Conservation (phyloP, 768 basidiomycete genomes). For the Rhodotorula diobovata region DNA sequence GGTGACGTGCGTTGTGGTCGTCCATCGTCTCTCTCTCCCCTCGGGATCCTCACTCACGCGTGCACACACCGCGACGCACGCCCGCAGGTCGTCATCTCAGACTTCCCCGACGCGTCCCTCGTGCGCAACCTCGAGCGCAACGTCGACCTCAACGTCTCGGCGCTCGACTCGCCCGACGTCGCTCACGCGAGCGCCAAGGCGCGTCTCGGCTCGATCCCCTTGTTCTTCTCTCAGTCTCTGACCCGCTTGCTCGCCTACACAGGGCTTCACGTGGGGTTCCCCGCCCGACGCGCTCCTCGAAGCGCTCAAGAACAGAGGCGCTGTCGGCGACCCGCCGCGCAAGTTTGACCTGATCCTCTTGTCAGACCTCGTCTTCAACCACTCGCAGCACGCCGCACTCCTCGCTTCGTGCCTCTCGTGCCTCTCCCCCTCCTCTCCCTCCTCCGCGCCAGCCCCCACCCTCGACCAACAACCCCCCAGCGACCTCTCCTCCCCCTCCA, state of each 20-base stretch:
- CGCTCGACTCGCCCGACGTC: neutral
- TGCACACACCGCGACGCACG: no score
- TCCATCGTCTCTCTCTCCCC: neutral
- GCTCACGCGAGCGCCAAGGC: constrained; percentile 24
- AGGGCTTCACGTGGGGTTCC: constrained; percentile 83
- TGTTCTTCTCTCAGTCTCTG: constrained; percentile 7
- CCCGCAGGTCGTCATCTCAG: constrained; percentile 71
- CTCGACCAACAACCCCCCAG: neutral
- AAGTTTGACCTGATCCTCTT: constrained; percentile 77
- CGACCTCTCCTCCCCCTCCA: constrained; percentile 9
- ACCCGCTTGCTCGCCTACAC: neutral
- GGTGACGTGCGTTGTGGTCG: constrained; percentile 53
- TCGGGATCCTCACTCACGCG: neutral
- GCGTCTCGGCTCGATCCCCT: constrained; percentile 17
- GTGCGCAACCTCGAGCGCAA: constrained; percentile 72
- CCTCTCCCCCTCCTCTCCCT: constrained; percentile 12
- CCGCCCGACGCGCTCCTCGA: constrained; percentile 54
- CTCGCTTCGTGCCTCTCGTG: constrained; percentile 60
- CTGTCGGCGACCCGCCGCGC: neutral
- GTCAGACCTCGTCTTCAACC: constrained; percentile 67
- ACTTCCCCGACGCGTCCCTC: constrained; percentile 78
- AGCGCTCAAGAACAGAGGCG: no score
- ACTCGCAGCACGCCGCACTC: constrained; percentile 71
- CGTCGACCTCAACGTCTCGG: constrained; percentile 57
- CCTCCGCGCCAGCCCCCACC: neutral